Base-by-base conservation (phyloP, 768 basidiomycete species). In the Mrakia frigida region DNA sequence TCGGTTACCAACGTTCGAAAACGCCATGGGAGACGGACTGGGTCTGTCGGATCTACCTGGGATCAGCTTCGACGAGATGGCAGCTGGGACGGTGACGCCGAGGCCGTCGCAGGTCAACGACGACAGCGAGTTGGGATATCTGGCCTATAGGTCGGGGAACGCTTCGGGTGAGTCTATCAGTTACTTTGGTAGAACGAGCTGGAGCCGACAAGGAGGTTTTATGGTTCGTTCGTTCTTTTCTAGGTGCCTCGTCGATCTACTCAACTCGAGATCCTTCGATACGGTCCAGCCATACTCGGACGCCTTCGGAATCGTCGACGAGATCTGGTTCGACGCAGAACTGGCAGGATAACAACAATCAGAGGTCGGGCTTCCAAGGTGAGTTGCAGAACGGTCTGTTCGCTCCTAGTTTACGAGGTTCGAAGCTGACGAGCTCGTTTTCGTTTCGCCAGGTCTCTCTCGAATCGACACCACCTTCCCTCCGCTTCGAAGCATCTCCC, bases 91-190 rank as follows among this genome's bases (percentile, higher is more conserved):
- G 37, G 46, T 60, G 16, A 77, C 76, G 41, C 76, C 76, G 13
- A 50, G 63, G n/a, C 76, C 76, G 18, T 50, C 46, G 13, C 33
- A 53, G 18, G 52, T 60, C 28, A 35, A 53, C 23, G 76, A 72
- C 70, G 76, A 77, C 43, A 72, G 70, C 46, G 76, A 77, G 63
- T 71, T 77, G 28, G 76, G 76, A 7, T 77, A 77, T 50, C 63
- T 77, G 5, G 70, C 59, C 16, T n/a, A 52, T 10, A 65, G 76
- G 25, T 70, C 59, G 14, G 75, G 65, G 18, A 56, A 75, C 35
- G 37, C 35, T 69, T 69, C 65, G 3, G 37, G 67, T 69, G 21
- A 69, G 72, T 60, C 14, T 43, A n/a, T n/a, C n/a, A n/a, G n/a
- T n/a, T n/a, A n/a, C n/a, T n/a, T n/a, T n/a, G n/a, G n/a, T n/a